phyloP scores from a whole-genome alignment of 2,329 filamentous ascomycete species.

The Arthrobotrys iridis region DNA sequence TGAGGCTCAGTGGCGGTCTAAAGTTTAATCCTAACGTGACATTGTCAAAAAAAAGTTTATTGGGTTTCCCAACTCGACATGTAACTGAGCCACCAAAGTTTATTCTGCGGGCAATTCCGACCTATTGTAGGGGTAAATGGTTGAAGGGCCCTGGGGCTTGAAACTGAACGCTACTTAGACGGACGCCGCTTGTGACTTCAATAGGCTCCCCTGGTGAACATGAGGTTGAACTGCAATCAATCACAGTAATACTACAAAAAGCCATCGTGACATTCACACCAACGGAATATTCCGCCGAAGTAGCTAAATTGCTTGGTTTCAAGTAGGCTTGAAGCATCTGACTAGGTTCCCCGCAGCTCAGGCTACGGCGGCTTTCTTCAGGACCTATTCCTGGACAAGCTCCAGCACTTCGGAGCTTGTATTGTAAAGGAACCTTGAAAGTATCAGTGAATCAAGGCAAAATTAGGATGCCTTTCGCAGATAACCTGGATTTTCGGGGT shows the following conservation, averaged over 20 bases:
- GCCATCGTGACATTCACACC: constrained; percentile 25
- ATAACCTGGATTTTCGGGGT: background rate
- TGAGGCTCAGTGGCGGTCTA: constrained; percentile 42
- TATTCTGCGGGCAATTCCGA: constrained; percentile 11
- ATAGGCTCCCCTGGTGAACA: background rate
- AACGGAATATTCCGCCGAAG: constrained; percentile 19
- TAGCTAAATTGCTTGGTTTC: background rate
- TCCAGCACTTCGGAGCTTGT: constrained; percentile 34
- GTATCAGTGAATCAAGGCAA: background rate
- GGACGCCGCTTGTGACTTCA: constrained; percentile 19
- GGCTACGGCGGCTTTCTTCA: constrained; percentile 7
- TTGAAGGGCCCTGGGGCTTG: background rate
- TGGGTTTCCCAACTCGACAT: constrained; percentile 16
- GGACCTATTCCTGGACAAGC: background rate
- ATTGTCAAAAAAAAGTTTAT: constrained; percentile 30
- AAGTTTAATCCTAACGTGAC: constrained; percentile 35
- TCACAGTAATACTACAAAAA: constrained; percentile 23
- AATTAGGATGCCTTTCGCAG: background rate
- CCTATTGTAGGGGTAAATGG: background rate
- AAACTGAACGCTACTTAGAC: background rate
- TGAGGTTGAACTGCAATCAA: background rate
- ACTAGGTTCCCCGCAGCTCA: constrained; percentile 19
- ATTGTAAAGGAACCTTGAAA: background rate
- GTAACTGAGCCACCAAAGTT: constrained; percentile 43
- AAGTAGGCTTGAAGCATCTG: background rate